Conservation (phyloP, 768 basidiomycete genomes). For the Mycena pura region DNA sequence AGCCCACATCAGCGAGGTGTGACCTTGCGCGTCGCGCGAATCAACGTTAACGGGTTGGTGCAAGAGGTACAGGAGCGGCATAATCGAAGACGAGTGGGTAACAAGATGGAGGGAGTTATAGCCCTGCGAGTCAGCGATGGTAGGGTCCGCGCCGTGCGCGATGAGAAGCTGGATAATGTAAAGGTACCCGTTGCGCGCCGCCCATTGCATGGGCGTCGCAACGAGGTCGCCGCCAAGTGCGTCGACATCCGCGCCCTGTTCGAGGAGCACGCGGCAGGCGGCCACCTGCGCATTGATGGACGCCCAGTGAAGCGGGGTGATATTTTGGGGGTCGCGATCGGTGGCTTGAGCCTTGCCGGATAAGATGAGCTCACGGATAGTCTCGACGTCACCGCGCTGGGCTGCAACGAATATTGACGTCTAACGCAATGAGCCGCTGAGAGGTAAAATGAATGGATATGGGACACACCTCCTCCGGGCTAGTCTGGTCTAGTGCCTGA, state of each 20-base stretch:
- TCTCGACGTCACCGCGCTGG: conserved; percentile 81
- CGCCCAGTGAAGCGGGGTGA: conserved; percentile 98
- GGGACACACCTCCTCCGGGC: conserved; percentile 22
- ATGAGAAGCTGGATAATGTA: conserved; percentile 94
- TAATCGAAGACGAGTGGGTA: conserved; percentile 92
- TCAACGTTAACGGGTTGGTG: conserved; percentile 95
- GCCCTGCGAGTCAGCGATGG: conserved; percentile 88
- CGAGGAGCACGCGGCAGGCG: conserved; percentile 85
- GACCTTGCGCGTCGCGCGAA: conserved; percentile 88
- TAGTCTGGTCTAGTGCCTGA: conserved; percentile 20
- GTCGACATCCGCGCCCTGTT: conserved; percentile 94
- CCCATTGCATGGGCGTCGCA: conserved; percentile 98
- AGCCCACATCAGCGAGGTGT: conserved; percentile 98
- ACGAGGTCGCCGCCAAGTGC: conserved; percentile 92
- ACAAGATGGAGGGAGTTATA: conserved; percentile 97
- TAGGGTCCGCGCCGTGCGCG: conserved; percentile 90
- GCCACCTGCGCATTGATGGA: conserved; percentile 95
- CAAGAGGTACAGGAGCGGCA: conserved; percentile 91
- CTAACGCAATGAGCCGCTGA: conserved; percentile 36
- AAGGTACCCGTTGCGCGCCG: conserved; percentile 94
- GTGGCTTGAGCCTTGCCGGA: conserved; percentile 74
- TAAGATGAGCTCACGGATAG: conserved; percentile 70
- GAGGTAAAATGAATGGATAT: not conserved
- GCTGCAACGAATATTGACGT: conserved; percentile 82
- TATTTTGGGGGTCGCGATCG: conserved; percentile 88